Conservation (phyloP, 139 green algal genomes). For the Chlamydomonas sp. region DNA sequence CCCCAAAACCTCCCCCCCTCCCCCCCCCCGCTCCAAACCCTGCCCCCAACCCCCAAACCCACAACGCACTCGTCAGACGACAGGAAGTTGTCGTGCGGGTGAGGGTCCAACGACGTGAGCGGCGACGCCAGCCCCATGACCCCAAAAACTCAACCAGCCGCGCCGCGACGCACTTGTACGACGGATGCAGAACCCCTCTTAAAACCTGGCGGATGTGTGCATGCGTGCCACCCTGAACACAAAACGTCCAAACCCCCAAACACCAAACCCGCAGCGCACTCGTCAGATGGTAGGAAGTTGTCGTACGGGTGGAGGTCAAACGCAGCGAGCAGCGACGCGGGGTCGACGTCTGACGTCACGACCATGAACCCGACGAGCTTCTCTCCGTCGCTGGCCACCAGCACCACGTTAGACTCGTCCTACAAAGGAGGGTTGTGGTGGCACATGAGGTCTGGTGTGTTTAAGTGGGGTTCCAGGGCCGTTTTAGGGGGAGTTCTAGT, state of each 20-base stretch:
- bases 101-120: constrained; percentile 53
- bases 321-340: constrained; percentile 29
- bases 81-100: constrained; percentile 51
- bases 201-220: neutral
- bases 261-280: constrained; percentile 28
- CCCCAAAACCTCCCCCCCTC: neutral
- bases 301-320: constrained; percentile 62
- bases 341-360: constrained; percentile 44
- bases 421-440: no score
- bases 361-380: constrained; percentile 55
- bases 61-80: constrained; percentile 16
- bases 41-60: neutral
- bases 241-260: neutral
- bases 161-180: constrained; percentile 11
- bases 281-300: constrained; percentile 43
- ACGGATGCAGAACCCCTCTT: constrained; percentile 3
- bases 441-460: no score
- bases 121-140: constrained; percentile 21
- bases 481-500: no score
- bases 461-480: no score
- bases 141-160: neutral
- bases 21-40: no score
- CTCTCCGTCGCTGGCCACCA: no score
- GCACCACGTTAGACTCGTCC: no score
- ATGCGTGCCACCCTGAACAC: neutral